phyloP scores from a whole-genome alignment of 2,329 filamentous ascomycete species.

The Sporothrix curviconia region DNA sequence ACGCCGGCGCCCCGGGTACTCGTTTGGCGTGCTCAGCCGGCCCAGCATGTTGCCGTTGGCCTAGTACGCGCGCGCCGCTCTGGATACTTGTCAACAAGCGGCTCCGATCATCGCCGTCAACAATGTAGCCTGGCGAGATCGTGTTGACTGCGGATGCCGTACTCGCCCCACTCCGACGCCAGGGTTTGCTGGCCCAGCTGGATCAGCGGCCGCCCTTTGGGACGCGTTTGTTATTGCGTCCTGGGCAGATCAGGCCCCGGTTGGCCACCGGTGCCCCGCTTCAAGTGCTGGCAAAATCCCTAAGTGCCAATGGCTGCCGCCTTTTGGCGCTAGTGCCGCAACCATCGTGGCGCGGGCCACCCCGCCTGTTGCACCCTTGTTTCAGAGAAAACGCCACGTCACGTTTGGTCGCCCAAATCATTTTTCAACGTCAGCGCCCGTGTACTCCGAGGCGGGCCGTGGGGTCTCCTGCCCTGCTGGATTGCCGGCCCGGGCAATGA shows the following conservation, averaged over 20 bases:
- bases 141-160: constrained; percentile 76
- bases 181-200: constrained; percentile 66
- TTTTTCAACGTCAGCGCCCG: constrained; percentile 65
- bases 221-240: constrained; percentile 60
- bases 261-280: constrained; percentile 63
- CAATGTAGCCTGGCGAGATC: constrained; percentile 72
- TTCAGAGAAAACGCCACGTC: constrained; percentile 79
- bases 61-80: constrained; percentile 63
- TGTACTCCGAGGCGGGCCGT: constrained; percentile 74
- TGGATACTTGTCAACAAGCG: constrained; percentile 68
- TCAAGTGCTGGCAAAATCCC: too few species aligned
- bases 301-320: too few species aligned
- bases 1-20: constrained; percentile 66
- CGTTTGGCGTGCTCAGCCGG: constrained; percentile 58
- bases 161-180: constrained; percentile 64
- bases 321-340: too few species aligned
- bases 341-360: too few species aligned
- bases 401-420: constrained; percentile 81
- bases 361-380: too few species aligned
- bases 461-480: constrained; percentile 84
- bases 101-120: constrained; percentile 78
- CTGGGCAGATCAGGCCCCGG: constrained; percentile 53
- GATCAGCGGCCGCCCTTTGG: constrained; percentile 64
- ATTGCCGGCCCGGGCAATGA: constrained; percentile 65
- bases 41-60: constrained; percentile 79